These are phyloP conservation scores for Coemansia sp. DNA, from an alignment of 192 early-diverging fungal species.

Conservation along the genomic window DNA sequence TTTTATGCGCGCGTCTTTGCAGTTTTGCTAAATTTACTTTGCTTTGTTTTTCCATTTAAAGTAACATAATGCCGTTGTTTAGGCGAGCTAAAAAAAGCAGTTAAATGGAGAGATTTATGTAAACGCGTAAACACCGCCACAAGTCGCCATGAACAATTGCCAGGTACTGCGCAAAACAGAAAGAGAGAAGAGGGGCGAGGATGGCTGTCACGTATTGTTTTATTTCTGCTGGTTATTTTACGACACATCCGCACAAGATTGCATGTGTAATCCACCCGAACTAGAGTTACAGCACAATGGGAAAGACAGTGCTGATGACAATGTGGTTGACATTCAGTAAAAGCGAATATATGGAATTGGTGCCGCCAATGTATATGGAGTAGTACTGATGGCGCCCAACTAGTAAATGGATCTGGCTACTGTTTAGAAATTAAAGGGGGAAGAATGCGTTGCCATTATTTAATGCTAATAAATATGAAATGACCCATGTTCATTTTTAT, in stretches of 20 bases:
- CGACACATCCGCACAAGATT: too few species aligned
- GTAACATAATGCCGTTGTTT: slow-evolving; percentile 9
- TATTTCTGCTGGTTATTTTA: too few species aligned
- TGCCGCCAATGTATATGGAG: too few species aligned
- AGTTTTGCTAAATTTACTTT: not conserved
- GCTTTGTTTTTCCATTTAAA: not conserved
- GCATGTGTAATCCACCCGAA: too few species aligned
- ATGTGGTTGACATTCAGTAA: too few species aligned
- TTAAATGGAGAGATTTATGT: slow-evolving; percentile 10
- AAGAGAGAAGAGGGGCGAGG: not conserved
- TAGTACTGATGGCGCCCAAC: too few species aligned
- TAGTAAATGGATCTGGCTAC: not conserved
- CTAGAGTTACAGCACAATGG: too few species aligned
- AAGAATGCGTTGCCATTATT: not conserved
- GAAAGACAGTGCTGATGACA: too few species aligned
- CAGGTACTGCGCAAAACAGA: slow-evolving; percentile 1
- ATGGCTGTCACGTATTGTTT: not conserved
- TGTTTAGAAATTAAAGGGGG: not conserved
- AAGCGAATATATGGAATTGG: too few species aligned
- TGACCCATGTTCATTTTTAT: too few species aligned
- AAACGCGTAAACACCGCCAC: not conserved
- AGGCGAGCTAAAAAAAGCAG: slow-evolving; percentile 7
- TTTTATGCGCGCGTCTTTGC: not conserved
- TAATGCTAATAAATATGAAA: not conserved
- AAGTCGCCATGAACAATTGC: not conserved